Evolutionary conservation across 2,329 filamentous ascomycete genomes (phyloP), one percentile per base, ranked within the genome.

Genomic region (Fusarium sp.): DNA sequence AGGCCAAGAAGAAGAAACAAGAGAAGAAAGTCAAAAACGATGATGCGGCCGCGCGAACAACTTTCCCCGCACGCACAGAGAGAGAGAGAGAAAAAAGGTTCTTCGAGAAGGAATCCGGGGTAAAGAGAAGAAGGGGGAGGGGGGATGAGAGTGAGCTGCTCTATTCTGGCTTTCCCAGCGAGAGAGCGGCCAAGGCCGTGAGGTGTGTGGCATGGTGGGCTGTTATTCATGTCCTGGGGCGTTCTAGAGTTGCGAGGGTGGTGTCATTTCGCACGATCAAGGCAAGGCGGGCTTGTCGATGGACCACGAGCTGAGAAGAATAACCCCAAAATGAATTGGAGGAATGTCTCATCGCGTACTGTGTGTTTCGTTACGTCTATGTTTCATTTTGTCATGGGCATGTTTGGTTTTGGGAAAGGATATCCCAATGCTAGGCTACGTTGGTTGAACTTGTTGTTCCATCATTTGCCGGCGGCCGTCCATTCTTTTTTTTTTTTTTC

Each of bases 201-300:
- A 62, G 69, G 62, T 27, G 66, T 72, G 69, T 60, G 42, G 67
- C 59, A 54, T 20, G 55, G 57, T 74, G 68, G 68, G 65, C 70
- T 67, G 72, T 73, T 73, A 23, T 62, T 53, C 40, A 62, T 7
- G 53, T 56, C 58, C 51, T 49, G 49, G 61, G 56, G 53, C 55
- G 72, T 67, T 72, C 68, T 68, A 71, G 70, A 73, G 70, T 64
- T 54, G 55, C 56, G 29, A 13, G 38, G 62, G 73, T 75, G 71
- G 70, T 75, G 73, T 60, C 70, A 73, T 71, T 58, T 38, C 33
- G 29, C 27, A 36, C 53, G 33, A 29, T 38, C 46, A 44, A 42
- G 23, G 18, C 44, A 64, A 46, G 55, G 44, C 27, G 27, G 36
- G 36, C 33, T 56, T 34, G 49, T 34, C 18, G 8, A 27, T 40